Evolutionary conservation across 768 basidiomycete genomes (phyloP).

Genomic region (Boletales sp.): DNA sequence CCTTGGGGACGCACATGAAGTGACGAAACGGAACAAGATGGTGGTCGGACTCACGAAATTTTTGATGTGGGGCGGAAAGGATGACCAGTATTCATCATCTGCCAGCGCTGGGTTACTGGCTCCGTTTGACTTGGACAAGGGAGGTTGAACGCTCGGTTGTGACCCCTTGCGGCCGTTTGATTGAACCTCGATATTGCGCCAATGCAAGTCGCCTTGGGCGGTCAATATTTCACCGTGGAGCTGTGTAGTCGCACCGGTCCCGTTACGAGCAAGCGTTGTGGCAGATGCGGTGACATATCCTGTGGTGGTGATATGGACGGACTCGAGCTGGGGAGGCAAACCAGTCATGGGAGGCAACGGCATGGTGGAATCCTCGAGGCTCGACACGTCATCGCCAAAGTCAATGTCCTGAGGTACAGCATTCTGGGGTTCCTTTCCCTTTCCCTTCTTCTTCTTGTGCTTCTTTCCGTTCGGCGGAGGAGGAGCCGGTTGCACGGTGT

Average conservation of each 20-base stretch:
- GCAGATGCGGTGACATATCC: conserved; percentile 40
- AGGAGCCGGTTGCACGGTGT: conserved; percentile 5
- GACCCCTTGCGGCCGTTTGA: conserved; percentile 24
- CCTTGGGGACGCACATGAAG: conserved; percentile 39
- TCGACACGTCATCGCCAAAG: conserved; percentile 20
- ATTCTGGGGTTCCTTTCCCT: conserved; percentile 30
- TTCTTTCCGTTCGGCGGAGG: conserved; percentile 29
- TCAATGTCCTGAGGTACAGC: conserved; percentile 11
- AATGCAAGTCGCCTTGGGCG: conserved; percentile 60
- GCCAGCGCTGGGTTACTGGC: conserved; percentile 22
- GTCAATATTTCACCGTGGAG: conserved; percentile 59
- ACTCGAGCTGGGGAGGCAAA: conserved; percentile 47
- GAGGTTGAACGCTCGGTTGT: conserved; percentile 11
- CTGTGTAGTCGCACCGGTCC: conserved; percentile 30
- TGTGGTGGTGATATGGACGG: conserved; percentile 45
- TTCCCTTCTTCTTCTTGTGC: conserved; percentile 46
- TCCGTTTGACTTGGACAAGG: conserved; percentile 24
- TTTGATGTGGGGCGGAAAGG: conserved; percentile 63
- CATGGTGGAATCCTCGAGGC: conserved; percentile 21
- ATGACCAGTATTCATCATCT: conserved; percentile 69
- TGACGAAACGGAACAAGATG: conserved; percentile 17
- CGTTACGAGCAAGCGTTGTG: conserved; percentile 29
- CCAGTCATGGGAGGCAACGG: conserved; percentile 27
- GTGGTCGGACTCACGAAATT: conserved; percentile 54
- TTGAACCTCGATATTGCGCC: conserved; percentile 36